phyloP scores from a whole-genome alignment of 176 grass and related monocot genomes.

The Triticum dicoccoides region DNA sequence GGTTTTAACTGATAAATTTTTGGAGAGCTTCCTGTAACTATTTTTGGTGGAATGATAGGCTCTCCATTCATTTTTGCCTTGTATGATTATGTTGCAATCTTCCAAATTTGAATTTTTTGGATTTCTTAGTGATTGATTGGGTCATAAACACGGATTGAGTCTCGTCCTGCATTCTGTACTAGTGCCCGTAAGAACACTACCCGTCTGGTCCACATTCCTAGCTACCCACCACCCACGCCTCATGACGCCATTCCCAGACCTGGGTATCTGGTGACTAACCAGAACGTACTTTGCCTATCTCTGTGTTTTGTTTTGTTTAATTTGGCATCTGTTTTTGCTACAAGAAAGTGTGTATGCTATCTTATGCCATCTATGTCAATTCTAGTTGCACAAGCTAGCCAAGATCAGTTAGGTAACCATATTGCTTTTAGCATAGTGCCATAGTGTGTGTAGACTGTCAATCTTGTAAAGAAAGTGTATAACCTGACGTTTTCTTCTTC shows the following conservation, averaged over 20 bases:
- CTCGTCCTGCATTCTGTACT: background rate
- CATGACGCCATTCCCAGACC: background rate
- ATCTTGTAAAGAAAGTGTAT: background rate
- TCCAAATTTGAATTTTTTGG: background rate
- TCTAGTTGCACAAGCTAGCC: background rate
- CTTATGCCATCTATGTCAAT: conserved; percentile 10
- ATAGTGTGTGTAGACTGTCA: background rate
- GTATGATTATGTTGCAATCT: background rate
- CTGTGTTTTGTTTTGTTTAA: conserved; percentile 10
- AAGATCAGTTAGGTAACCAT: conserved; percentile 5
- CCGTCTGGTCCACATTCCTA: background rate
- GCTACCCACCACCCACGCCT: background rate
- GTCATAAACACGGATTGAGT: background rate
- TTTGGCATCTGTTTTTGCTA: conserved; percentile 15
- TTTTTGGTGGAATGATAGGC: background rate
- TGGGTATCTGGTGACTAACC: background rate
- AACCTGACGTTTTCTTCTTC: conserved; percentile 13
- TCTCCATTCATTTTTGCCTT: background rate
- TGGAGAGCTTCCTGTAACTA: background rate
- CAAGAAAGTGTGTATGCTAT: background rate
- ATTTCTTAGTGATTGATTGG: background rate
- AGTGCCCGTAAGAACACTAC: background rate
- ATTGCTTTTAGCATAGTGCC: conserved; percentile 7
- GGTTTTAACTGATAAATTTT: conserved; percentile 9
- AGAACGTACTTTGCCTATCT: background rate